A percentile compares a stretch with the other conserved stretches of the same genome.
Conservation (phyloP, 495 filamentous ascomycete species). For the Paragyromitra xinjiangensis region DNA sequence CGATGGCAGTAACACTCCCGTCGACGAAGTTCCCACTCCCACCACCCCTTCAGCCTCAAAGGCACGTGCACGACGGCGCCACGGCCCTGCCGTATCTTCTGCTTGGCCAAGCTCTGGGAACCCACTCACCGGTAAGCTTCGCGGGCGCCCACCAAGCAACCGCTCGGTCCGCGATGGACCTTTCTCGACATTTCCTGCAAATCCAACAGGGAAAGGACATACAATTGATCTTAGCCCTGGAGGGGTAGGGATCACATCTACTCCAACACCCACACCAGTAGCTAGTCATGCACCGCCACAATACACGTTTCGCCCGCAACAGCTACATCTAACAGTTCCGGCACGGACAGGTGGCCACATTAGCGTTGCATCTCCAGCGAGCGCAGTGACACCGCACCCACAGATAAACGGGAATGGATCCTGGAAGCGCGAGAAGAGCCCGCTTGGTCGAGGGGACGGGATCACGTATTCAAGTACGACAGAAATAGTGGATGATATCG, state of each 20-base stretch:
- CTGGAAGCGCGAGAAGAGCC: constrained; percentile 51
- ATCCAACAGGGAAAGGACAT: constrained; percentile 62
- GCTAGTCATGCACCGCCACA: constrained; percentile 51
- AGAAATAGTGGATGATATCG: constrained; percentile 41
- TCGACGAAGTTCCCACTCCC: constrained; percentile 53
- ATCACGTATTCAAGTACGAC: constrained; percentile 28
- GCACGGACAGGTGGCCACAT: constrained; percentile 41
- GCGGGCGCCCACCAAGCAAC: constrained; percentile 86
- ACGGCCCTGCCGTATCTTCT: constrained; percentile 93
- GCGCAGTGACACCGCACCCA: constrained; percentile 44
- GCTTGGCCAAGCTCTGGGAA: constrained; percentile 83
- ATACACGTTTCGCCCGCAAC: constrained; percentile 52
- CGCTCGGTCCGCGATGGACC: constrained; percentile 77
- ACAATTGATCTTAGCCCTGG: constrained; percentile 51
- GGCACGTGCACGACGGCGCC: constrained; percentile 71
- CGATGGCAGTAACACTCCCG: constrained; percentile 37
- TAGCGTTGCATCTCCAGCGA: constrained; percentile 53
- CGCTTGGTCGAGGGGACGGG: constrained; percentile 30
- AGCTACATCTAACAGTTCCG: constrained; percentile 54
- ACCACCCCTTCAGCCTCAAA: constrained; percentile 56
- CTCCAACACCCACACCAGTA: constrained; percentile 53
- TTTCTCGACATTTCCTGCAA: constrained; percentile 86
- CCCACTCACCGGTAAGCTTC: constrained; percentile 73
- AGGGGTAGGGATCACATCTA: constrained; percentile 42
- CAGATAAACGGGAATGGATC: constrained; percentile 49